Evolutionary conservation across 2,329 filamentous ascomycete genomes (phyloP), one percentile per base, ranked within the genome.

Genomic region (Fusarium metavorans): DNA sequence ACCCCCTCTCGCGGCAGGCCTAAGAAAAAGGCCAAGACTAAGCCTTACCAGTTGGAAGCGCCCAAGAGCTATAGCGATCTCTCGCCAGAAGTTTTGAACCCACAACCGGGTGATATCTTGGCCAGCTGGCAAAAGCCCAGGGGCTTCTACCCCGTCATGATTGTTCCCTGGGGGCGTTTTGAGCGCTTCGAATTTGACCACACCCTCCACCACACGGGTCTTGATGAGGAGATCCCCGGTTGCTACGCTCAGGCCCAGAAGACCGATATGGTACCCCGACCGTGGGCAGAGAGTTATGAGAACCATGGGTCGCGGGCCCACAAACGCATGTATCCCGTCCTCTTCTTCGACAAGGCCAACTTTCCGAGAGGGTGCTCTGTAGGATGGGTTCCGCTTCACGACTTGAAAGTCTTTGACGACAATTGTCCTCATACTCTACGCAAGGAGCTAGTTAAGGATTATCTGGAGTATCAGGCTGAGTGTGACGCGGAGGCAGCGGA

Each of bases 31-130:
- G 39, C n/a, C 39, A 67, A 45, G n/a, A 23, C 6, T 16, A 48
- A 48, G 35, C 23, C 14, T n/a, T 34, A 35, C 52, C 52, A 23
- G 16, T 68, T 54, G 66, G 32, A 43, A 6, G 4, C 43, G n/a
- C 63, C 63, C 2, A 45, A 16, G 6, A 23, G 43, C 8, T 67
- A 61, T 7, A 20, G 32, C 7, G 43, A 68, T 8, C 7, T 67
- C 14, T 48, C 61, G 14, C 30, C 35, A 20, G 43, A 48, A 20
- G 27, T 68, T 16, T 4, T 37, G 2, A 16, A 54, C 25, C 63
- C 54, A 6, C n/a, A 67, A 4, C 43, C 63, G 9, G 66, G 63
- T 4, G 66, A 45, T 5, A 56, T 68, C 2, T 25, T 67, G 25
- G 39, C 58, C 23, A 16, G 14, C 5, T 57, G 30, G 57, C 9